These are phyloP conservation scores for Cytospora piceicola DNA, from an alignment of 2,329 filamentous ascomycete genomes.

Conservation along the genomic window DNA sequence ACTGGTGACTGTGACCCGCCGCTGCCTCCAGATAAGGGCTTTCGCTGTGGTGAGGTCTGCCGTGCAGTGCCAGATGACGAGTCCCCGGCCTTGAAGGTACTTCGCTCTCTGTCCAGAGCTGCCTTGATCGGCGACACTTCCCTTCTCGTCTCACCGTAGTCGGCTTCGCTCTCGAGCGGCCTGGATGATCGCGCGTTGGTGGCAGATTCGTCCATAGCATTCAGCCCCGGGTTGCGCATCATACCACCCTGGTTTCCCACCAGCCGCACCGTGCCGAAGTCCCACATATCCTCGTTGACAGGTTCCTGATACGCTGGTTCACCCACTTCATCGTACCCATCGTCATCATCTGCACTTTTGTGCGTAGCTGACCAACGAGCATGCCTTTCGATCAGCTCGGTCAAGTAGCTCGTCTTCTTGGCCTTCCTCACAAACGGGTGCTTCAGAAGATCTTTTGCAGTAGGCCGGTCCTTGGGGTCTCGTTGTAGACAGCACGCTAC, in stretches of 20 bases:
- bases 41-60: slow-evolving; percentile 64
- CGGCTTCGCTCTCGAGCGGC: slow-evolving; percentile 51
- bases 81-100: slow-evolving; percentile 57
- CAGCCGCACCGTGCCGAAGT: slow-evolving; percentile 93
- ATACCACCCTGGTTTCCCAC: slow-evolving; percentile 68
- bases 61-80: slow-evolving; percentile 53
- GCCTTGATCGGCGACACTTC: slow-evolving; percentile 55
- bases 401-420: slow-evolving; percentile 95
- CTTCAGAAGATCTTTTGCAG: slow-evolving; percentile 82
- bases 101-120: slow-evolving; percentile 47
- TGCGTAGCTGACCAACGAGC: slow-evolving; percentile 84
- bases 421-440: slow-evolving; percentile 90
- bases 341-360: slow-evolving; percentile 70
- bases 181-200: slow-evolving; percentile 72
- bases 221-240: slow-evolving; percentile 60
- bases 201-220: slow-evolving; percentile 78
- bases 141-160: slow-evolving; percentile 57
- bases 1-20: slow-evolving; percentile 53
- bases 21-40: slow-evolving; percentile 46
- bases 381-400: slow-evolving; percentile 90
- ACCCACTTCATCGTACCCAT: slow-evolving; percentile 59
- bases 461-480: slow-evolving; percentile 86
- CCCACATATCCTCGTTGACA: slow-evolving; percentile 88
- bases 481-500: slow-evolving; percentile 82
- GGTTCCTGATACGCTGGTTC: slow-evolving; percentile 57